phyloP scores from a whole-genome alignment of 805 yeast genomes.

The Blastobotrys mokoenaii region DNA sequence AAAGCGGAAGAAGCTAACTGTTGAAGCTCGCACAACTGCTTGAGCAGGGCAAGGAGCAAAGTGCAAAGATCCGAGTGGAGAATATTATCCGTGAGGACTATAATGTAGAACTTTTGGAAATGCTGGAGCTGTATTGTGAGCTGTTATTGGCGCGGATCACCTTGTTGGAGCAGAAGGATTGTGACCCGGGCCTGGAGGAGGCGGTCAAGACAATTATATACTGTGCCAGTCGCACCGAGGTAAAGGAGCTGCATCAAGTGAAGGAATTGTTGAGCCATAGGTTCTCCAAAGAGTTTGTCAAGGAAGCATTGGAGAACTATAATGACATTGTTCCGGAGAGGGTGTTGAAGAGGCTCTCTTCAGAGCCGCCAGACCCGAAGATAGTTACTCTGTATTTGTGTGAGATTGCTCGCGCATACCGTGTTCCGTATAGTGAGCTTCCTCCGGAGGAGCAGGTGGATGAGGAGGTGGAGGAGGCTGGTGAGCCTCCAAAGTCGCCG shows the following conservation, averaged over 20 bases:
- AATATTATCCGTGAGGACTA: slow-evolving; percentile 77
- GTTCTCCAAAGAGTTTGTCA: slow-evolving; percentile 62
- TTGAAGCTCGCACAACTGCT: slow-evolving; percentile 57
- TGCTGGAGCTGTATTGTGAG: slow-evolving; percentile 76
- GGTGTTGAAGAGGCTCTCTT: slow-evolving; percentile 51
- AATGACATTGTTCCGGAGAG: slow-evolving; percentile 56
- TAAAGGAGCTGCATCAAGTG: slow-evolving; percentile 57
- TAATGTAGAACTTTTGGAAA: slow-evolving; percentile 68
- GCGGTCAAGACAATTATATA: slow-evolving; percentile 64
- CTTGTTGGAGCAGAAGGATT: slow-evolving; percentile 39
- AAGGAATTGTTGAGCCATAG: slow-evolving; percentile 54
- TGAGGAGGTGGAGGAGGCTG: slow-evolving; percentile 28
- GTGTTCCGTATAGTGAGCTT: slow-evolving; percentile 59
- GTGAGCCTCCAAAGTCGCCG: slow-evolving; percentile 4
- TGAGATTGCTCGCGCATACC: slow-evolving; percentile 76
- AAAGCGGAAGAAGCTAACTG: neutral
- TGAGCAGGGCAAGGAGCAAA: slow-evolving; percentile 62
- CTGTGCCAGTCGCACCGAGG: slow-evolving; percentile 64
- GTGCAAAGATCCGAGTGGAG: slow-evolving; percentile 78
- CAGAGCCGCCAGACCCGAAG: slow-evolving; percentile 56
- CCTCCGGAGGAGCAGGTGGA: slow-evolving; percentile 26
- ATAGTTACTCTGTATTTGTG: slow-evolving; percentile 62
- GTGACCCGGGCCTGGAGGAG: slow-evolving; percentile 61
- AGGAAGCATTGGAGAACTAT: slow-evolving; percentile 44
- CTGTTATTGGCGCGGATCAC: slow-evolving; percentile 65